Evolutionary conservation across 2,329 filamentous ascomycete species (phyloP).

Genomic region (Aureobasidium subglaciale): DNA sequence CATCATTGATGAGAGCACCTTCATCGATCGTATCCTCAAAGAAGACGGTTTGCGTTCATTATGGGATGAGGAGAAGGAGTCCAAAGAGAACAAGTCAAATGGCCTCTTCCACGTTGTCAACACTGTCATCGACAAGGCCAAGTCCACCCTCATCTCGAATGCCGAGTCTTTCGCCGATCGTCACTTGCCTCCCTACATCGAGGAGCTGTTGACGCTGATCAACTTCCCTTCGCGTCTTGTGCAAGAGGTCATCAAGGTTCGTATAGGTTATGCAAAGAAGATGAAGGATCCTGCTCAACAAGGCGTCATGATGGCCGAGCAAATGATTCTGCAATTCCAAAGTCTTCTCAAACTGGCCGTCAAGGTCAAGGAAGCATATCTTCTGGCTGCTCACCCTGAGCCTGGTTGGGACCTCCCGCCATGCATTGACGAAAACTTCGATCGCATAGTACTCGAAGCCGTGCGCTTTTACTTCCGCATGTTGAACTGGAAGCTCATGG

Average conservation of each 20-base stretch:
- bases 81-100: slow-evolving; percentile 21
- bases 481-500: slow-evolving; percentile 93
- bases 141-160: slow-evolving; percentile 81
- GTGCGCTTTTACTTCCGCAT: slow-evolving; percentile 98
- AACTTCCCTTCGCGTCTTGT: slow-evolving; percentile 95
- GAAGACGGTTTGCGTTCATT: slow-evolving; percentile 90
- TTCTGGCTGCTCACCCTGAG: slow-evolving; percentile 75
- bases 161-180: slow-evolving; percentile 77
- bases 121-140: slow-evolving; percentile 85
- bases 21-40: slow-evolving; percentile 89
- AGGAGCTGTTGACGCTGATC: slow-evolving; percentile 90
- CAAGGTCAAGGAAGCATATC: slow-evolving; percentile 83
- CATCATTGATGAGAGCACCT: slow-evolving; percentile 82
- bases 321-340: slow-evolving; percentile 96
- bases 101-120: slow-evolving; percentile 83
- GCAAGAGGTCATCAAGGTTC: slow-evolving; percentile 90
- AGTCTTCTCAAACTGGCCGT: slow-evolving; percentile 87
- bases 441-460: slow-evolving; percentile 82
- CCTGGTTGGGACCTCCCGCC: slow-evolving; percentile 92
- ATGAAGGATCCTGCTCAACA: slow-evolving; percentile 94
- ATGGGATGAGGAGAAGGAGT: slow-evolving; percentile 58
- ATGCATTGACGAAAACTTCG: slow-evolving; percentile 95
- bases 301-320: slow-evolving; percentile 88
- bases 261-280: slow-evolving; percentile 83
- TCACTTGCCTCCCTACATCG: slow-evolving; percentile 91